These are phyloP conservation scores for Suhomyces wounanorum DNA, from an alignment of 1,139 yeast species.

Conservation along the genomic window DNA sequence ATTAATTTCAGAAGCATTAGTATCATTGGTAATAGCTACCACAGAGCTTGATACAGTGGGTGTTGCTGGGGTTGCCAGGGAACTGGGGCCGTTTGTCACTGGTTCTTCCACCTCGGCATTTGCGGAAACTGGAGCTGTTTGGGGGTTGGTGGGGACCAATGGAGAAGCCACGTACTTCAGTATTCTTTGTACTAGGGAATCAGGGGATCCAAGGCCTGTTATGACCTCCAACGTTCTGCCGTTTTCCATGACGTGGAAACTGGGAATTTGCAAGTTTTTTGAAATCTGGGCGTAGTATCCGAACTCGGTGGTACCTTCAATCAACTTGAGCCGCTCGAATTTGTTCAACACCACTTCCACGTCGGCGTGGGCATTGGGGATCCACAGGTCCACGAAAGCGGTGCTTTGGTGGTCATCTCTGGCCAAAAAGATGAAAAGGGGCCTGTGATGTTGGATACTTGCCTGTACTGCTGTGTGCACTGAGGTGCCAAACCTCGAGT, in stretches of 20 bases:
- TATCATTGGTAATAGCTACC: not conserved
- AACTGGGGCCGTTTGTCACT: not conserved
- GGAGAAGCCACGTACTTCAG: not conserved
- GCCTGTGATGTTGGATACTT: conserved; percentile 35
- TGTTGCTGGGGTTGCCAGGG: not conserved
- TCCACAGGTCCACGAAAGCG: conserved; percentile 5
- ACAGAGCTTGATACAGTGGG: not conserved
- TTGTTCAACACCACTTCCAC: conserved; percentile 16
- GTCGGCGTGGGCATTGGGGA: conserved; percentile 2
- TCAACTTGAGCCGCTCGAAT: conserved; percentile 48
- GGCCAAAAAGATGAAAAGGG: conserved; percentile 45
- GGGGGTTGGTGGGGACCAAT: not conserved
- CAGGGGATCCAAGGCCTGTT: conserved; percentile 26
- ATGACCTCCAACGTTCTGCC: conserved; percentile 50
- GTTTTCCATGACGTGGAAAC: conserved; percentile 48
- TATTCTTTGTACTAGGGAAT: conserved; percentile 11
- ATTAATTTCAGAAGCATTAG: not conserved
- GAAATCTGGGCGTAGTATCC: conserved; percentile 52
- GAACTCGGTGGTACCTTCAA: conserved; percentile 49
- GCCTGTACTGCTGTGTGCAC: conserved; percentile 45
- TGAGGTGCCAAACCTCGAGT: conserved; percentile 26
- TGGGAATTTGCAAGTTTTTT: conserved; percentile 47
- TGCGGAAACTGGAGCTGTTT: conserved; percentile 2
- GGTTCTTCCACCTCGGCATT: not conserved
- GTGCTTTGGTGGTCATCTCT: conserved; percentile 19